Base-by-base conservation (phyloP, 2,329 filamentous ascomycete genomes). In the Nigrospora osmanthi region DNA sequence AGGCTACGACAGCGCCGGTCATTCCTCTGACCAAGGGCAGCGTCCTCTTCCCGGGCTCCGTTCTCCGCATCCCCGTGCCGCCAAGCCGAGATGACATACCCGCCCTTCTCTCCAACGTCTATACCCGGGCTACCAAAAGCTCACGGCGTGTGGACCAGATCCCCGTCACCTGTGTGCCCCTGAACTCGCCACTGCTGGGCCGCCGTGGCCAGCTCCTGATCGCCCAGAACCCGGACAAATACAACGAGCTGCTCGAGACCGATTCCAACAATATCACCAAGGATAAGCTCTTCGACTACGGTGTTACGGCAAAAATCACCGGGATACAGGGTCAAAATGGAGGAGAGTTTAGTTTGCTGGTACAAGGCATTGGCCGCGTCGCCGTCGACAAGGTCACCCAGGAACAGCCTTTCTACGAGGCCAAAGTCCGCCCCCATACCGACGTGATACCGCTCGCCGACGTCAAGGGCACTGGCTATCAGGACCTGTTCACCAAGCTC, bases 331-430 rank as follows among this genome's bases (percentile, higher is more conserved):
- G 87, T 28, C 78, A 81, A 45, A 81, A 81, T 39, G 81, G 81
- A 11, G 80, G 82, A 30, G 86, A 96, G 59, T 83, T 95, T 57
- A 83, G 83, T 46, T 67, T 98, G 43, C 75, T 95, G 6, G 89
- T 98, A 2, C 89, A 97, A 63, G 93, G 93, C 14, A 74, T 87
- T 15, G 76, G 83, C 51, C 78, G 93, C 35, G 83, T 96, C 51
- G 78, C 79, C 50, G 68, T 96, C 33, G 84, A 89, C 42, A 83
- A 81, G 57, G 67, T 93, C 40, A 75, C 80, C 34, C 83, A 87
- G 60, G 87, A 95, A 52, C 78, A 83, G 43, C 88, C 89, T 2
- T 95, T 87, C 61, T 89, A 95, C 54, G 89, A 95, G 67, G 90
- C 82, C 38, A 85, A 85, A 55, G 80, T 95, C 19, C 75, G 74